Evolutionary conservation across 345 rosid genomes (phyloP).

Genomic region (Syzygium oleosum): DNA sequence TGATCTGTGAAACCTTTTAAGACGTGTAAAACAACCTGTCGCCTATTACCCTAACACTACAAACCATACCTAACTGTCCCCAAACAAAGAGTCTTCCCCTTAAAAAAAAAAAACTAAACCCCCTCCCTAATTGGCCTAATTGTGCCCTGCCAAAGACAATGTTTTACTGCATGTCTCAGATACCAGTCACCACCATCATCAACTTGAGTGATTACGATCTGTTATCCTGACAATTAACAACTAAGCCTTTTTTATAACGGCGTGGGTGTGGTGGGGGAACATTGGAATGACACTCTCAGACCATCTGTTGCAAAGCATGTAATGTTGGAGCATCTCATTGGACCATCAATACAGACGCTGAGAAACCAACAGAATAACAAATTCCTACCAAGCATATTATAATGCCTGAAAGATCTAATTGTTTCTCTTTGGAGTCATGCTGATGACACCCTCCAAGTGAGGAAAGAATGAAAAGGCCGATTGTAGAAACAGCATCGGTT

Average conservation of each 20-base stretch:
- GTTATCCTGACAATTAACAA: constrained; percentile 3
- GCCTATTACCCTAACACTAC: neutral
- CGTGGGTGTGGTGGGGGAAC: neutral
- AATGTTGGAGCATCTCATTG: constrained; percentile 1
- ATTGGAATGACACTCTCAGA: neutral
- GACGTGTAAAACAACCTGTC: neutral
- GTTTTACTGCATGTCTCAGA: neutral
- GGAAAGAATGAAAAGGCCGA: neutral
- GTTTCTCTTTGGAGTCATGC: constrained; percentile 4
- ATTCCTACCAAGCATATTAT: neutral
- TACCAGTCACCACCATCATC: neutral
- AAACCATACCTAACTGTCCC: neutral
- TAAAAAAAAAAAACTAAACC: neutral
- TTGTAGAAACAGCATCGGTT: neutral
- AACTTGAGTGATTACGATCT: neutral
- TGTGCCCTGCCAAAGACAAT: neutral
- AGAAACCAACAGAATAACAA: constrained; percentile 7
- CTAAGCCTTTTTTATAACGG: neutral
- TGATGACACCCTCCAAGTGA: neutral
- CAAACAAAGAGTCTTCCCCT: neutral
- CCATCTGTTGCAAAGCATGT: neutral
- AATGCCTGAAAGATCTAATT: neutral
- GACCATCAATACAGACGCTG: neutral
- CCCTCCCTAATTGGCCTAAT: neutral
- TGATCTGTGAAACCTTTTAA: neutral